Base-by-base conservation (phyloP, 306 rosid species). In the Castanopsis chinensis region DNA sequence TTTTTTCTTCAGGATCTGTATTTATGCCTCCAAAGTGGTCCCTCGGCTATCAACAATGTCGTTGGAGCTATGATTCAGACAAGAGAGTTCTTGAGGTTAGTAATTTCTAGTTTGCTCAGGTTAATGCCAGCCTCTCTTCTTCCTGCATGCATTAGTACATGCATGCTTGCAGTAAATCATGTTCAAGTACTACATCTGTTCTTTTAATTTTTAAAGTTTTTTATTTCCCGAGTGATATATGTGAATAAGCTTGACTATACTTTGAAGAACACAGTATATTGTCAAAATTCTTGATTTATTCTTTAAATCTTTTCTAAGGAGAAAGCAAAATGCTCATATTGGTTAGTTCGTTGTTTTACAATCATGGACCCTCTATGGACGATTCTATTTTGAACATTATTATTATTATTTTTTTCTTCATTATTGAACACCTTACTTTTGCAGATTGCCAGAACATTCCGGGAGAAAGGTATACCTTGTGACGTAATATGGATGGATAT, bases 21-120 rank as follows among this genome's bases (percentile, higher is more conserved):
- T 92, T 89, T 80, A 89, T 94, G 97, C 98, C 98, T 49, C 97
- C 97, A 75, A 94, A 92, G 82, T 94, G 98, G 97, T 82, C 98
- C 73, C 79, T 94, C 75, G 98, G 97, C 82, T 94, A 94, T 87
- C 98, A 92, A 17, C 98, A 94, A 84, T 89, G 98, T 74, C 97
- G 94, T 75, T 94, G 92, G 88, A 92, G 98, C 84, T 91, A 94
- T 52, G 72, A 83, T 37, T 85, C 97, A 83, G 97, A 88, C 51
- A 83, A 83, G 83, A 87, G 90, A 84, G 98, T 94, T 82, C 83
- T 83, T 76, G 92, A 94, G 93, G 98, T 89, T 56, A 52, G 71
- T 74, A 49, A 69, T 77, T 69, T 18, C 28, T 27, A 9, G 13
- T 37, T 43, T 25, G 63, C 30, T 77, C 20, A 37, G 25, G 14